Evolutionary conservation across 768 basidiomycete genomes (phyloP), one percentile per base, ranked within the genome.

Genomic region (Leccinum incarnatum): DNA sequence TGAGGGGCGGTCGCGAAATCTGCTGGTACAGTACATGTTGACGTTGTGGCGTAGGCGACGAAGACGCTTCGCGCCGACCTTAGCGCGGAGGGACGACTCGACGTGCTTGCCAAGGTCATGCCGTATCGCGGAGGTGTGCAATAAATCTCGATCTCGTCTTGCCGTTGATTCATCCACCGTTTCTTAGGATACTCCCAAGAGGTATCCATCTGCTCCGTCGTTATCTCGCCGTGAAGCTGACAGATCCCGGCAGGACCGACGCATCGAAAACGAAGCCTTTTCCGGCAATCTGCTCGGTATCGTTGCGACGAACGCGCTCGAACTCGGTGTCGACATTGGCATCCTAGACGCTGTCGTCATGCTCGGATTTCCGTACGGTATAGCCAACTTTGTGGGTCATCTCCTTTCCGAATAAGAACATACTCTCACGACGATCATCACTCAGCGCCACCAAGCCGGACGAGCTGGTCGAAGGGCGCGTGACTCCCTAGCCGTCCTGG

Each of bases 261-360:
- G 93, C 59, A 95, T 95, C 51, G 93, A 96, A 70, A 78, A 83
- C 48, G 89, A 95, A 66, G 93, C 94, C 6, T 96, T 95, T 68
- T 84, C 86, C 2, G 92, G 93, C 2, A 80, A 83, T 61, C 77
- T 95, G 12, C 81, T 96, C 0, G 93, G 94, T 12, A 88, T 95
- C 48, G 81, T 96, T 32, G 90, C 93, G 1, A 96, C 93, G 1
- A 95, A 93, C 65, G 93, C 27, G 27, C 93, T 95, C 12, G 94
- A 96, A 71, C 83, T 95, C 9, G 93, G 93, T 14, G 93, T 23
- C 23, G 23, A 23, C 23, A 23, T 23, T 23, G 23, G 91, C 15
- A 83, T 81, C n/a, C 72, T 95, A 53, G 94, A 95, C 67, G 91
- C 89, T 7, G 93, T 95, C 45, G 83, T 96, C 55, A 91, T 93